phyloP scores from a whole-genome alignment of 1,284 basidiomycete species.

The Trametes sp. region DNA sequence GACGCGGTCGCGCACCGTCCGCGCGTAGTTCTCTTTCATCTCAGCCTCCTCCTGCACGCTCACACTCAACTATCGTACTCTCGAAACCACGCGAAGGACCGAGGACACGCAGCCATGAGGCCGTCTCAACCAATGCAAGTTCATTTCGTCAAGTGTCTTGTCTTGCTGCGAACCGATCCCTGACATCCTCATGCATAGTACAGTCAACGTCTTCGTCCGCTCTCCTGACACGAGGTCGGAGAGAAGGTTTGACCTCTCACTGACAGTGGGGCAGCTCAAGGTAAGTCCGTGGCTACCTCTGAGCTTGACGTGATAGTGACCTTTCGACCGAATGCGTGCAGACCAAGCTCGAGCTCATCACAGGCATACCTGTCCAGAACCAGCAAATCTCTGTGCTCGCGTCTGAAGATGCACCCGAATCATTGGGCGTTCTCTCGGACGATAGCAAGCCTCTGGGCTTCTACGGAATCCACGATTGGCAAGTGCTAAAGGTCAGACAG shows the following conservation, averaged over 20 bases:
- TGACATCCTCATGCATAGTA: constrained; percentile 51
- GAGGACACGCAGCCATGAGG: constrained; percentile 30
- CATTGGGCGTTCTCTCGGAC: constrained; percentile 66
- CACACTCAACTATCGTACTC: no score
- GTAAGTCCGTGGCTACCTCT: constrained; percentile 46
- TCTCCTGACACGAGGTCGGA: constrained; percentile 91
- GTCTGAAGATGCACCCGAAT: constrained; percentile 60
- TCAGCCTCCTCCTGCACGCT: no score
- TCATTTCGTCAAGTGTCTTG: no score
- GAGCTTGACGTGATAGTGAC: neutral
- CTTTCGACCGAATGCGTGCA: constrained; percentile 41
- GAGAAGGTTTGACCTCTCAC: constrained; percentile 77
- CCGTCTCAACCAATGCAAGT: constrained; percentile 35
- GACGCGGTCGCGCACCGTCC: neutral
- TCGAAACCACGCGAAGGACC: constrained; percentile 3
- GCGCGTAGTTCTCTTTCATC: no score
- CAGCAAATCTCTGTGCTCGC: constrained; percentile 75
- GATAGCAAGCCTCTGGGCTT: constrained; percentile 74
- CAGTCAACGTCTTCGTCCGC: constrained; percentile 78
- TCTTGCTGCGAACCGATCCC: neutral
- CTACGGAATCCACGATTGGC: constrained; percentile 75
- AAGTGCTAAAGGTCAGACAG: constrained; percentile 80
- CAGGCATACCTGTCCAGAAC: constrained; percentile 83
- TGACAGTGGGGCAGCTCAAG: constrained; percentile 83
- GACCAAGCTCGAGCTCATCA: constrained; percentile 89